Evolutionary conservation across 139 green algal genomes (phyloP).

Genomic region (Coccomyxa sp.): DNA sequence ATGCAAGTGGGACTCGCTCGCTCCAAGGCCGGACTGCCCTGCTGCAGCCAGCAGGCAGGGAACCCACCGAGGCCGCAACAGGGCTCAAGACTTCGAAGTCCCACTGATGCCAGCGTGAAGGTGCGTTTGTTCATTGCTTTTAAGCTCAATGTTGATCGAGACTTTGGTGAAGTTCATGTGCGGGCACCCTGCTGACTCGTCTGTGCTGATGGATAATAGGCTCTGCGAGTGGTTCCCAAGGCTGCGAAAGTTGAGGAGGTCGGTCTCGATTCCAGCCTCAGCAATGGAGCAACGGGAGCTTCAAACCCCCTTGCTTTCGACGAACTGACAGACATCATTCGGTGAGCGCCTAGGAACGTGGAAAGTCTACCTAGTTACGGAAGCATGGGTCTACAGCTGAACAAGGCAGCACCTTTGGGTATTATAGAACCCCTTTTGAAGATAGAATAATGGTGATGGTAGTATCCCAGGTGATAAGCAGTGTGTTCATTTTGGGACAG

Average conservation of each 20-base stretch:
- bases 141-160: too few species aligned
- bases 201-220: neutral
- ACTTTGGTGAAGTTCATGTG: too few species aligned
- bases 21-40: neutral
- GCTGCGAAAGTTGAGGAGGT: neutral
- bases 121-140: neutral
- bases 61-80: neutral
- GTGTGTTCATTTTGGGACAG: too few species aligned
- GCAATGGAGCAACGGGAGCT: neutral
- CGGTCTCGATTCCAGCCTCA: neutral
- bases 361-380: too few species aligned
- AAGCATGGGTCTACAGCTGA: too few species aligned
- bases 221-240: neutral
- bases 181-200: neutral
- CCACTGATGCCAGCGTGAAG: neutral
- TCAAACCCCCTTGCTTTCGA: slow-evolving; percentile 72
- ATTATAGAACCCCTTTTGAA: too few species aligned
- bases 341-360: slow-evolving; percentile 22
- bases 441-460: too few species aligned
- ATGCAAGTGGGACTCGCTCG: neutral
- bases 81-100: neutral
- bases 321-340: slow-evolving; percentile 78
- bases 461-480: too few species aligned
- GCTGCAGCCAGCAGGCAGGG: neutral
- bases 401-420: too few species aligned